Evolutionary conservation across 805 yeast genomes (phyloP).

Genomic region (Scheffersomyces stipitis): DNA sequence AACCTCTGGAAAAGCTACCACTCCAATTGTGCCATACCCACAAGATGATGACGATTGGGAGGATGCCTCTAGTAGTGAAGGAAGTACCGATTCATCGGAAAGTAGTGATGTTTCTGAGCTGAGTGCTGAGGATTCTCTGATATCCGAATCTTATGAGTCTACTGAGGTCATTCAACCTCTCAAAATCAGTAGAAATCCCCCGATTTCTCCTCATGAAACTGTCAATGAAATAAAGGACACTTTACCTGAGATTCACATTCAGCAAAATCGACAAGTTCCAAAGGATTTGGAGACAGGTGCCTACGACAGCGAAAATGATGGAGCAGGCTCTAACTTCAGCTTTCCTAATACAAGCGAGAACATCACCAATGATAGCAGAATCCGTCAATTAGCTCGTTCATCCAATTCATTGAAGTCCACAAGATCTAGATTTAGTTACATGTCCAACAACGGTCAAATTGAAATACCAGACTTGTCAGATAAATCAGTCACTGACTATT

Average conservation of each 20-base stretch:
- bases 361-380: slow-evolving; percentile 29
- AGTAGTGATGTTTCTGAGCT: not conserved
- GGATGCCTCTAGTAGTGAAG: not conserved
- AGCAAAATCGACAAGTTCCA: slow-evolving; percentile 4
- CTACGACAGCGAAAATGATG: slow-evolving; percentile 33
- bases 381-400: not conserved
- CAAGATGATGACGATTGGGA: slow-evolving; percentile 2
- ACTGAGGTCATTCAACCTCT: slow-evolving; percentile 14
- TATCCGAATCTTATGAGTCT: not conserved
- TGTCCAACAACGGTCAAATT: slow-evolving; percentile 31
- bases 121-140: not conserved
- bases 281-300: too few species aligned
- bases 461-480: slow-evolving; percentile 42
- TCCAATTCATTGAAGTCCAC: slow-evolving; percentile 5
- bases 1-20: not conserved
- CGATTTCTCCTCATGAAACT: not conserved
- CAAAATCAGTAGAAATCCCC: slow-evolving; percentile 9
- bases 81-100: not conserved
- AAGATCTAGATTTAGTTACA: slow-evolving; percentile 5
- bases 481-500: slow-evolving; percentile 10
- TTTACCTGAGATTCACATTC: slow-evolving; percentile 1
- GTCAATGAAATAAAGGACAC: not conserved
- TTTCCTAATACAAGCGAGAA: slow-evolving; percentile 37
- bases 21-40: not conserved
- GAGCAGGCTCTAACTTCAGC: slow-evolving; percentile 34